Base-by-base conservation (phyloP, 371 early-diverging fungal species). In the Mucor piriformis region DNA sequence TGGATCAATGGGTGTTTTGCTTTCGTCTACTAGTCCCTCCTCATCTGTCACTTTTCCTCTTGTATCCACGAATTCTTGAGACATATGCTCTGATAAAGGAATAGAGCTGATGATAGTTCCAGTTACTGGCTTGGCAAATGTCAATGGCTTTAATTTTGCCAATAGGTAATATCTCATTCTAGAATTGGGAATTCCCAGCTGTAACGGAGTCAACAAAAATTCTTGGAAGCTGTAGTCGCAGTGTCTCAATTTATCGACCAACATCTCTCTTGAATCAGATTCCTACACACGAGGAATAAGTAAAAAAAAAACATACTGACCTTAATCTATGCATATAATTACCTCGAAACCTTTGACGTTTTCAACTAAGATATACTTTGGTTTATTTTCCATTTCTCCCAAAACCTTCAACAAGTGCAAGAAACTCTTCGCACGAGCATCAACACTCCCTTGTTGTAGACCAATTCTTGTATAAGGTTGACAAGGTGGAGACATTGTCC, bases 311-410 rank as follows among this genome's bases (percentile, higher is more conserved):
- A n/a, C n/a, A 29, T 3, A 29, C 29, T 29, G 29, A 29, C 29
- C n/a, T n/a, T n/a, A n/a, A n/a, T n/a, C n/a, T n/a, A n/a, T n/a
- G n/a, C n/a, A n/a, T n/a, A n/a, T n/a, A n/a, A 29, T 59, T 70
- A 79, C 87, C 68, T 94, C 93, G 55, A 94, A 93, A 3, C 92
- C 92, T 42, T 86, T 84, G 34, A 94, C 94, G 67, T 94, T 93
- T 68, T 94, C 94, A 5, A 94, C 74, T 18, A 93, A 67, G 33
- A 94, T 69, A 54, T 88, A 91, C 33, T 66, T 81, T 0, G 92
- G 92, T 23, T 77, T 72, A 52, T 87, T 70, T n/a, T 73, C 54
- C 64, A 89, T 75, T 52, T 70, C 70, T 15, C 62, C 73, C 15
- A 92, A 67, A 13, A 90, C 77, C 20, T 86, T 73, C 61, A 94